phyloP scores from a whole-genome alignment of 2,329 filamentous ascomycete species.

The Volutella citrinella region DNA sequence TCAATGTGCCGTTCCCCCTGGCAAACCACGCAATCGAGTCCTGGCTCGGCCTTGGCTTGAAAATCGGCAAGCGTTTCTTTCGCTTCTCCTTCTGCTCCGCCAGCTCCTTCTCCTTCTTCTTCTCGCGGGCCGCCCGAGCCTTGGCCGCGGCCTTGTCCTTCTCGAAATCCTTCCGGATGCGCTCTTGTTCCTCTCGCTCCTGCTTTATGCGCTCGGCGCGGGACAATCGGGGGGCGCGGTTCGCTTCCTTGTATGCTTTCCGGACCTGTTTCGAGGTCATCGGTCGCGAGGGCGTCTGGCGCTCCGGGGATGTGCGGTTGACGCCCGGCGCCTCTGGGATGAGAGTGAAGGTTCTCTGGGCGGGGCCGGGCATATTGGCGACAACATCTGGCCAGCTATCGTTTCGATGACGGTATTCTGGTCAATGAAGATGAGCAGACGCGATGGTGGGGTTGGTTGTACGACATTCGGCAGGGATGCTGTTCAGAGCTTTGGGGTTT shows the following conservation, averaged over 20 bases:
- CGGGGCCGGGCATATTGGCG: slow-evolving; percentile 31
- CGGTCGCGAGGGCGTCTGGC: slow-evolving; percentile 19
- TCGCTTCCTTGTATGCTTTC: slow-evolving; percentile 36
- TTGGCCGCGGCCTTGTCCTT: slow-evolving; percentile 46
- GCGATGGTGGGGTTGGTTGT: slow-evolving; percentile 12
- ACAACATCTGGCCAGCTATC: slow-evolving; percentile 19
- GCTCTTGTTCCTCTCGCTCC: slow-evolving; percentile 50
- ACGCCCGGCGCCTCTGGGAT: slow-evolving; percentile 33
- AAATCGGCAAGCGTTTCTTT: slow-evolving; percentile 50
- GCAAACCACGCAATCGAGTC: slow-evolving; percentile 55
- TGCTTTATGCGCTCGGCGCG: slow-evolving; percentile 36
- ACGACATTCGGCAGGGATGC: too few relatives aligned
- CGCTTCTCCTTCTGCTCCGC: slow-evolving; percentile 48
- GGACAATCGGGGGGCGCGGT: slow-evolving; percentile 35
- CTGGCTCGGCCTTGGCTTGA: slow-evolving; percentile 55
- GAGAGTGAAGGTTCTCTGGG: slow-evolving; percentile 44
- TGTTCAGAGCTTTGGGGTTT: too few relatives aligned
- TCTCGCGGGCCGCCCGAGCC: slow-evolving; percentile 50
- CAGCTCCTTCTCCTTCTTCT: slow-evolving; percentile 53
- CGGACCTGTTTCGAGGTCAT: slow-evolving; percentile 43
- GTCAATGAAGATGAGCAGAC: slow-evolving; percentile 1
- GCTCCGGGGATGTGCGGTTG: slow-evolving; percentile 14
- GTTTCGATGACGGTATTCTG: too few relatives aligned
- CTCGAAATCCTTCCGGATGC: slow-evolving; percentile 51
- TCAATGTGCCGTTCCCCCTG: slow-evolving; percentile 30